Base-by-base conservation (phyloP, 2,329 filamentous ascomycete genomes). In the Fusarium humuli region DNA sequence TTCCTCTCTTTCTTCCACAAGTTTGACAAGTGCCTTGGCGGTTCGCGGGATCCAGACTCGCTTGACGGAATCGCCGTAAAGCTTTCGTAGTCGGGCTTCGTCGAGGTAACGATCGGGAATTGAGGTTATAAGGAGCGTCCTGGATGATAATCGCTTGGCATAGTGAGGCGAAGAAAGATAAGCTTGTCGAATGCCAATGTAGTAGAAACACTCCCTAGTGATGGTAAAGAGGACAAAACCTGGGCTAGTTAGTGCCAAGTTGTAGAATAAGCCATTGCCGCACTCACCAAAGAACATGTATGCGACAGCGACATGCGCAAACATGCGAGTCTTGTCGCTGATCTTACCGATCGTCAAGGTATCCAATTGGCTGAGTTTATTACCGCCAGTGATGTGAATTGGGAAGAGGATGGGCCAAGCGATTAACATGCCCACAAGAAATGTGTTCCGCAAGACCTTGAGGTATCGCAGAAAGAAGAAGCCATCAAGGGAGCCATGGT, bases 171-270 rank as follows among this genome's bases (percentile, higher is more conserved):
- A 94, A 58, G 97, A 87, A 42, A 97, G 88, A 81, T 97, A 98
- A 0, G 95, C 95, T 81, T 98, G 95, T 69, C 94, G 92, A 54
- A 98, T 82, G 76, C 97, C 97, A 83, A 98, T 92, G 81, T 93
- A 97, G 86, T 91, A 97, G 73, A 98, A 92, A 77, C 89, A 91
- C 80, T 98, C 95, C 61, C 95, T 88, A 59, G 94, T 92, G 68
- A 98, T 89, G 76, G 93, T 91, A 81, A 93, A 96, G 79, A 98
- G 91, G 70, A 98, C 86, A 77, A 98, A 98, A 47, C 88, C 88
- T 79, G 92, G 2, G 6, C 2, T 41, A 3, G 34, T 75, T 50
- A 76, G 67, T 13, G 16, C 6, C 11, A 11, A 5, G 14, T 11
- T 9, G 20, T 25, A 27, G 6, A 12, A 44, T 1, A 16, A 10